A percentile compares a stretch with the other conserved stretches of the same genome.
Conservation (phyloP, 345 rosid genomes). For the Populus euphratica region DNA sequence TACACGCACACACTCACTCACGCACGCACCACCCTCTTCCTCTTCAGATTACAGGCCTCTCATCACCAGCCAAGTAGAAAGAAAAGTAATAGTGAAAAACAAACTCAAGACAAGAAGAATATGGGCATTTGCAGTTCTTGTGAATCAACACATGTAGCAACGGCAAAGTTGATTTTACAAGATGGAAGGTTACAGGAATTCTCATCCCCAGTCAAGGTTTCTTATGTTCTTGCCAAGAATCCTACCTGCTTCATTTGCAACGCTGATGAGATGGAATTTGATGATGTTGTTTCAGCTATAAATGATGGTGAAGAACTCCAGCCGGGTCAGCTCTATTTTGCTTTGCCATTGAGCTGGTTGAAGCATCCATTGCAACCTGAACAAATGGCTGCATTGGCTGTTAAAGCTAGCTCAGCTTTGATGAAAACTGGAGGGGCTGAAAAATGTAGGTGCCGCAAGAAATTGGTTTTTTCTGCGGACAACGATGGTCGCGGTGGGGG, state of each 20-base stretch:
- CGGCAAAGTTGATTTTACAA: conserved; percentile 74
- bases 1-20: neutral
- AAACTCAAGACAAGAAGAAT: neutral
- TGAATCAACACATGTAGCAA: conserved; percentile 59
- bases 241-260: conserved; percentile 75
- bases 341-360: conserved; percentile 62
- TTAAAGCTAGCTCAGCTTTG: conserved; percentile 87
- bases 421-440: conserved; percentile 42
- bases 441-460: conserved; percentile 44
- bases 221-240: conserved; percentile 53
- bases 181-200: conserved; percentile 83
- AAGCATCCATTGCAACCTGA: conserved; percentile 63
- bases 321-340: conserved; percentile 84
- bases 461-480: conserved; percentile 29
- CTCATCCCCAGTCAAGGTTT: conserved; percentile 68
- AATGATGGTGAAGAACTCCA: conserved; percentile 69
- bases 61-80: neutral
- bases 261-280: conserved; percentile 95
- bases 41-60: neutral
- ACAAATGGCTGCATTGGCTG: conserved; percentile 98
- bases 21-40: neutral
- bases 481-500: conserved; percentile 11
- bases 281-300: conserved; percentile 62
- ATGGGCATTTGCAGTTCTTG: conserved; percentile 94
- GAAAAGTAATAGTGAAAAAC: neutral